phyloP scores from a whole-genome alignment of 2,329 filamentous ascomycete genomes.

The Ophiocordyceps camponoti-leonardi region DNA sequence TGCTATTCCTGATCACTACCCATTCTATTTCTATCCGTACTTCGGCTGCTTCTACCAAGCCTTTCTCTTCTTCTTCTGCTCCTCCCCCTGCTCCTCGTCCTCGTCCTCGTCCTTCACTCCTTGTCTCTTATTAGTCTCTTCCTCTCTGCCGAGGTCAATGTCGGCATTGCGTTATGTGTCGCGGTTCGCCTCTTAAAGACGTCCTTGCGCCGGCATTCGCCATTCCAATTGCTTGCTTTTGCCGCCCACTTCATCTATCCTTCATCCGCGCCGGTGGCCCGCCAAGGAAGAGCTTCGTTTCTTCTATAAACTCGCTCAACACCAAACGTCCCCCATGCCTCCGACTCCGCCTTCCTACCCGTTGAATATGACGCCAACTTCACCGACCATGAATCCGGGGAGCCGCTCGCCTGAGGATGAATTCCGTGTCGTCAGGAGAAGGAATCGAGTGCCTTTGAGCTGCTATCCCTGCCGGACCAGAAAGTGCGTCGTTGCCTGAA shows the following conservation, averaged over 20 bases:
- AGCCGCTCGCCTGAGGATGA: slow-evolving; percentile 70
- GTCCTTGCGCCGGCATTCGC: not conserved
- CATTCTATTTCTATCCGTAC: too few relatives aligned
- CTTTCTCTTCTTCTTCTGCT: not conserved
- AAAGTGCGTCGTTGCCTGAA: slow-evolving; percentile 41
- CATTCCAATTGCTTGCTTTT: not conserved
- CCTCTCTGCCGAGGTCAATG: not conserved
- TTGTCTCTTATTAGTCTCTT: too few relatives aligned
- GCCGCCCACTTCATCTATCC: not conserved
- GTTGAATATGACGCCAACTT: slow-evolving; percentile 52
- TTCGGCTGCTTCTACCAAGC: too few relatives aligned
- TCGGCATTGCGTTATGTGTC: not conserved
- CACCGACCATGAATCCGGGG: slow-evolving; percentile 58
- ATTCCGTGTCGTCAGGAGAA: slow-evolving; percentile 76
- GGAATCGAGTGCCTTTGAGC: slow-evolving; percentile 81
- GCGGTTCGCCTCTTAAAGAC: not conserved
- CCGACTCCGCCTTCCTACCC: not conserved
- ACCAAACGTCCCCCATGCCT: not conserved
- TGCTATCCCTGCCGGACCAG: slow-evolving; percentile 82
- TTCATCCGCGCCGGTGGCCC: not conserved
- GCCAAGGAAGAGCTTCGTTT: not conserved
- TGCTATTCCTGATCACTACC: too few relatives aligned
- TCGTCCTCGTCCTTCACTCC: too few relatives aligned
- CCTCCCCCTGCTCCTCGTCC: not conserved
- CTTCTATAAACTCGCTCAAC: too few relatives aligned